These are phyloP conservation scores for Podospora tetraspora DNA, from an alignment of 495 filamentous ascomycete genomes.

Conservation along the genomic window DNA sequence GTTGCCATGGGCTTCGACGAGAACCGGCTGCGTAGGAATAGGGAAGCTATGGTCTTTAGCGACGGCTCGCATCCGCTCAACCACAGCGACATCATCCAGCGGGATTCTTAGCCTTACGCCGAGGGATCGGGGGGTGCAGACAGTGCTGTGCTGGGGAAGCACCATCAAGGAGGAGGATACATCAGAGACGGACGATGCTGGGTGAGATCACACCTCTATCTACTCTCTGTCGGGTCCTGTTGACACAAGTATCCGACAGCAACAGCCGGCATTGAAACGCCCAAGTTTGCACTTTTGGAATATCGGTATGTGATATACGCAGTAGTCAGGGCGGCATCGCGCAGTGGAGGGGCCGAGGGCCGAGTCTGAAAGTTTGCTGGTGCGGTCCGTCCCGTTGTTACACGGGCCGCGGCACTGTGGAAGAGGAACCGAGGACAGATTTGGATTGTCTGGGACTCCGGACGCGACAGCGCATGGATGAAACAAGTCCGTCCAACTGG, in stretches of 20 bases:
- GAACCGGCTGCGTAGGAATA: conserved; percentile 44
- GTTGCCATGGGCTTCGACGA: conserved; percentile 43
- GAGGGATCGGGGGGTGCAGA: neutral
- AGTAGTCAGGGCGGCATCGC: neutral
- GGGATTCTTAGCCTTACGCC: conserved; percentile 29
- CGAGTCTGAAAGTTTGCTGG: neutral
- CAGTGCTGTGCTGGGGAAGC: no score
- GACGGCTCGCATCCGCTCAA: conserved; percentile 54
- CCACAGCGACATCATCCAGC: conserved; percentile 53
- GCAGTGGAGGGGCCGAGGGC: neutral
- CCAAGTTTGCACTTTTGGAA: neutral
- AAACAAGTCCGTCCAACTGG: neutral
- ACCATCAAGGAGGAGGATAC: neutral
- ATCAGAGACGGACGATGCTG: neutral
- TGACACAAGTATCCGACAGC: neutral
- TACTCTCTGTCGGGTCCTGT: neutral
- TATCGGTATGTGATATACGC: neutral
- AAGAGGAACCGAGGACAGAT: neutral
- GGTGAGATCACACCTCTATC: neutral
- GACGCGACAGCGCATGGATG: neutral
- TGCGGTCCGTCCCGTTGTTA: neutral
- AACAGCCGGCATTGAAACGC: neutral
- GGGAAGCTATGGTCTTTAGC: conserved; percentile 62
- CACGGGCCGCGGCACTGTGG: neutral
- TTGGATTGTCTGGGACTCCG: neutral